A percentile compares a stretch with the other conserved stretches of the same genome.
Conservation (phyloP, 192 early-diverging fungal species). For the Diversispora epigaea region DNA sequence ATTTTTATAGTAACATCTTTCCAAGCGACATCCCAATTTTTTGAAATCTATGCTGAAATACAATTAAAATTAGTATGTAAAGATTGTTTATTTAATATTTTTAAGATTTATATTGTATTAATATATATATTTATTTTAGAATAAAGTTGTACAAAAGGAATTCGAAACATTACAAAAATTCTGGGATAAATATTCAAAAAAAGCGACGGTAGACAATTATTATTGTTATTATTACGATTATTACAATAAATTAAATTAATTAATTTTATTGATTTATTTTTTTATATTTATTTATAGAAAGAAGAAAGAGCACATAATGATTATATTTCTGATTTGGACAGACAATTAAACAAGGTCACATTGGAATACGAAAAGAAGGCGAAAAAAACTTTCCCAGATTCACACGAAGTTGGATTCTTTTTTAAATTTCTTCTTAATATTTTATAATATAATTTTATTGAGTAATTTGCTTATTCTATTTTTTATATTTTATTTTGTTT, state of each 20-base stretch:
- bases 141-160: conserved; percentile 42
- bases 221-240: background rate
- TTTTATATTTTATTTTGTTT: background rate
- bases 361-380: conserved; percentile 41
- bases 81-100: background rate
- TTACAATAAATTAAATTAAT: background rate
- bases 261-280: background rate
- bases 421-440: too few species aligned
- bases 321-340: conserved; percentile 39
- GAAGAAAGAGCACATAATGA: conserved; percentile 43
- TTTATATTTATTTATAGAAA: conserved; percentile 35
- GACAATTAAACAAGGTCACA: conserved; percentile 43
- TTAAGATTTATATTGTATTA: background rate
- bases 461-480: background rate
- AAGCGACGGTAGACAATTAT: conserved; percentile 34
- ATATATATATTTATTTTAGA: conserved; percentile 20
- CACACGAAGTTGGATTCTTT: conserved; percentile 37
- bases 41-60: conserved; percentile 42
- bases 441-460: background rate
- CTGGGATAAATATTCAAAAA: conserved; percentile 47
- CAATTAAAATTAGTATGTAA: conserved; percentile 41
- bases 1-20: conserved; percentile 40
- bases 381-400: conserved; percentile 39
- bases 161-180: conserved; percentile 41
- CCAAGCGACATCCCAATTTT: conserved; percentile 46